Percentiles rank a stretch among this genome's conserved stretches.
Evolutionary conservation across 805 yeast species (phyloP).

Genomic region (Wickerhamiella australiensis): DNA sequence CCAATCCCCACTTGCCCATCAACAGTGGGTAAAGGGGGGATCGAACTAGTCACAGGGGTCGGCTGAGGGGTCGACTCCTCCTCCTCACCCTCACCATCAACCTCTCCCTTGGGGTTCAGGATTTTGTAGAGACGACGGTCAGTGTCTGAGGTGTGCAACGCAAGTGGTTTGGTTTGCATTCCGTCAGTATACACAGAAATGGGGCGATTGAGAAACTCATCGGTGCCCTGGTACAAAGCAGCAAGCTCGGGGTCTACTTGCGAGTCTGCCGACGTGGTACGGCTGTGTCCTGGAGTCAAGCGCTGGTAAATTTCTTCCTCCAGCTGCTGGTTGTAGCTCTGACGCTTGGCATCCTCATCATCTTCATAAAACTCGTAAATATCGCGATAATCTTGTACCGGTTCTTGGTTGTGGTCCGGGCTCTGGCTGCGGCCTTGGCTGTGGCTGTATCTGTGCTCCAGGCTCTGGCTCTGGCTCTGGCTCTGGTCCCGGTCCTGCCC

Average conservation of each 20-base stretch:
- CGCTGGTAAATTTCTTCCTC: conserved; percentile 9
- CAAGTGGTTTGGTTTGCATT: conserved; percentile 13
- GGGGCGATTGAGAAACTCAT: conserved; percentile 24
- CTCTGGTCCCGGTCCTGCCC: too few relatives aligned
- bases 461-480: too few relatives aligned
- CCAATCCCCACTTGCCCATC: too few relatives aligned
- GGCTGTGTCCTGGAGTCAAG: conserved; percentile 6
- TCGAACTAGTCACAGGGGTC: background rate
- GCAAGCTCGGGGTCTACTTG: conserved; percentile 25
- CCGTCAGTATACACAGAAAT: conserved; percentile 23
- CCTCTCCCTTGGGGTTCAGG: conserved; percentile 17
- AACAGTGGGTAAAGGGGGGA: background rate
- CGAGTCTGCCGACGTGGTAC: conserved; percentile 9
- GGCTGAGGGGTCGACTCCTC: background rate
- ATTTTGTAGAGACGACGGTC: conserved; percentile 21
- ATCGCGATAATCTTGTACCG: conserved; percentile 3
- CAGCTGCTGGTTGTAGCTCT: conserved; percentile 8
- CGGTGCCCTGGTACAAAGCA: conserved; percentile 25
- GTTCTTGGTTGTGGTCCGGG: too few relatives aligned
- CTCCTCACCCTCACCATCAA: background rate
- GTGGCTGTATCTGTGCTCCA: too few relatives aligned
- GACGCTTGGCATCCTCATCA: conserved; percentile 9
- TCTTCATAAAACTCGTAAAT: background rate
- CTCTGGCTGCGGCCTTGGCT: too few relatives aligned
- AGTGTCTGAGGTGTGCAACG: conserved; percentile 13